Percentiles rank a stretch among this genome's conserved stretches.
phyloP scores from a whole-genome alignment of 129 eudicot genomes.

The Saposhnikovia divaricata region DNA sequence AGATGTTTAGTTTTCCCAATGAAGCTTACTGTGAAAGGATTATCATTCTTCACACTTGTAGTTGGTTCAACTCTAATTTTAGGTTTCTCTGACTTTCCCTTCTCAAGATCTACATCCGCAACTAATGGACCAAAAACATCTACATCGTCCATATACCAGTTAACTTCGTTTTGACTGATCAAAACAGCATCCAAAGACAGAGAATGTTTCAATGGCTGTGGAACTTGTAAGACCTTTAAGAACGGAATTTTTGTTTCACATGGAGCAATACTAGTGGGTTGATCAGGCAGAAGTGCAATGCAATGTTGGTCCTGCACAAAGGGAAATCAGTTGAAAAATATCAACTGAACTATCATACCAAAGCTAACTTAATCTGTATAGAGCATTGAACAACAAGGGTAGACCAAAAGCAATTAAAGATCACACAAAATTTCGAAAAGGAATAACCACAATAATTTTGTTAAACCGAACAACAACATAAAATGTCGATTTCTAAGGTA shows the following conservation, averaged over 20 bases:
- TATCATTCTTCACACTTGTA: slow-evolving; percentile 39
- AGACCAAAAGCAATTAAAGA: neutral
- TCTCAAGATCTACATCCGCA: slow-evolving; percentile 52
- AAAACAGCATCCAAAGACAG: slow-evolving; percentile 38
- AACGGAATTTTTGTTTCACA: slow-evolving; percentile 31
- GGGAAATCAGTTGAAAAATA: neutral
- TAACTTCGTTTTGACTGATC: slow-evolving; percentile 36
- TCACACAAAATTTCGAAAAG: too few relatives aligned
- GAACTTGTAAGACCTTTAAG: slow-evolving; percentile 31
- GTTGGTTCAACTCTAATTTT: slow-evolving; percentile 31
- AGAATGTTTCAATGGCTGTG: slow-evolving; percentile 33
- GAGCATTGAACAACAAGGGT: neutral
- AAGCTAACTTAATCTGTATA: neutral
- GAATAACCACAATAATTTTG: neutral
- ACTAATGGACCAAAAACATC: slow-evolving; percentile 37
- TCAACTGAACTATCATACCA: neutral
- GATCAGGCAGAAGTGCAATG: slow-evolving; percentile 49
- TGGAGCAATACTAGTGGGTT: slow-evolving; percentile 25
- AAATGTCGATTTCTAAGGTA: neutral
- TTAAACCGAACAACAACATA: neutral
- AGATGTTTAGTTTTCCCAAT: neutral
- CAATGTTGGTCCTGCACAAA: slow-evolving; percentile 49
- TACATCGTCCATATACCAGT: slow-evolving; percentile 32
- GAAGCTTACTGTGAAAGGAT: slow-evolving; percentile 39
- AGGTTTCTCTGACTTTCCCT: slow-evolving; percentile 37